Evolutionary conservation across 2,329 filamentous ascomycete species (phyloP).

Genomic region (Xylariaceae sp.): DNA sequence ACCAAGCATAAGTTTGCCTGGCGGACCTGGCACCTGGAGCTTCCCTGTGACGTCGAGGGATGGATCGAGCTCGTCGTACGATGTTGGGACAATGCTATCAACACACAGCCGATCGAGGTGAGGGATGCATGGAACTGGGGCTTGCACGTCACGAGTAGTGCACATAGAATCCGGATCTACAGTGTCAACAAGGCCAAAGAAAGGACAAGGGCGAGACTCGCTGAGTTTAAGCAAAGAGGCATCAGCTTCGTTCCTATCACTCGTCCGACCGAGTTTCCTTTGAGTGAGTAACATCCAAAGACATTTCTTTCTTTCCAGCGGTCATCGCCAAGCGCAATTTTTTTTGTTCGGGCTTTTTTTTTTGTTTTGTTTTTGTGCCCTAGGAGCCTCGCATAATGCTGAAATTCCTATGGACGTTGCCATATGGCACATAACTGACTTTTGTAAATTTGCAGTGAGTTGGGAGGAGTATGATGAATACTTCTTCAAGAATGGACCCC

Average conservation of each 20-base stretch:
- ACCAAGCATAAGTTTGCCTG: conserved; percentile 68
- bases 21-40: conserved; percentile 66
- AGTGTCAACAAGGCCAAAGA: conserved; percentile 62
- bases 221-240: conserved; percentile 55
- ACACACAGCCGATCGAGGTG: conserved; percentile 63
- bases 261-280: conserved; percentile 33
- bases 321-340: background rate
- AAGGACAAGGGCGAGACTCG: conserved; percentile 55
- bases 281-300: no score
- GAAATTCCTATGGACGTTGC: background rate
- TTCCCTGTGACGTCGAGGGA: conserved; percentile 67
- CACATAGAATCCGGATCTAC: conserved; percentile 66
- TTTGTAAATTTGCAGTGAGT: no score
- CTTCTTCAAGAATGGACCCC: conserved; percentile 31
- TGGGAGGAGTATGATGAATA: conserved; percentile 36
- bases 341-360: no score
- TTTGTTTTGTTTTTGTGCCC: no score
- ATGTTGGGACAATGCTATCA: conserved; percentile 66
- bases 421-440: background rate
- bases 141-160: conserved; percentile 67
- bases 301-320: background rate
- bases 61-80: conserved; percentile 65
- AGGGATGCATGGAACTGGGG: conserved; percentile 68
- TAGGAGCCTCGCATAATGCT: no score
- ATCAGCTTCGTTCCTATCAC: conserved; percentile 60